Evolutionary conservation across 768 basidiomycete species (phyloP).

Genomic region (Tulasnella sp.): DNA sequence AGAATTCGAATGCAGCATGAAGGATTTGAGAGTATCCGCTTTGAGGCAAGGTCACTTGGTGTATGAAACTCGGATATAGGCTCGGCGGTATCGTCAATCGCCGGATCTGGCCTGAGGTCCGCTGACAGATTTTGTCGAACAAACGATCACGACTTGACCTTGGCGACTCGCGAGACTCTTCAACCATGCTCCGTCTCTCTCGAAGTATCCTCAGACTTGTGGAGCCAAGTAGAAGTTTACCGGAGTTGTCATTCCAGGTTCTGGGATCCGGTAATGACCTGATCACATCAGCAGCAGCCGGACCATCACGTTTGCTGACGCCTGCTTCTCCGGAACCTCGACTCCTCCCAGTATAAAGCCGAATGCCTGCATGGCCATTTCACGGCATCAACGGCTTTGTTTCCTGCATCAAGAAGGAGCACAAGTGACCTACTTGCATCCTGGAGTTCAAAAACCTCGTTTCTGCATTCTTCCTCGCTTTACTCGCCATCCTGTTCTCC

Average conservation of each 20-base stretch:
- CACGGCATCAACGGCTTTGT: background rate
- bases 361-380: background rate
- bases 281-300: constrained; percentile 3
- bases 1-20: background rate
- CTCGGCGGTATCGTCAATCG: too few species aligned
- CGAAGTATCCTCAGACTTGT: background rate
- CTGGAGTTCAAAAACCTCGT: background rate
- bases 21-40: background rate
- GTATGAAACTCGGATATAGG: too few species aligned
- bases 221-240: background rate
- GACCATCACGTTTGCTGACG: background rate
- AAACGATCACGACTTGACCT: background rate
- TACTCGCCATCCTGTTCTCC: constrained; percentile 19
- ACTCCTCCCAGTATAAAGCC: background rate
- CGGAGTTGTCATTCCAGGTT: background rate
- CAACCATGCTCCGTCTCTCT: background rate
- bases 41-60: background rate
- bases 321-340: background rate
- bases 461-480: constrained; percentile 1
- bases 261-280: background rate
- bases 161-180: background rate
- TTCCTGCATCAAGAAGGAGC: background rate
- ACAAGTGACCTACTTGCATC: background rate
- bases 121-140: background rate
- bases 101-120: too few species aligned